Conservation (phyloP, 2,329 filamentous ascomycete species). For the Diaporthe helianthi region DNA sequence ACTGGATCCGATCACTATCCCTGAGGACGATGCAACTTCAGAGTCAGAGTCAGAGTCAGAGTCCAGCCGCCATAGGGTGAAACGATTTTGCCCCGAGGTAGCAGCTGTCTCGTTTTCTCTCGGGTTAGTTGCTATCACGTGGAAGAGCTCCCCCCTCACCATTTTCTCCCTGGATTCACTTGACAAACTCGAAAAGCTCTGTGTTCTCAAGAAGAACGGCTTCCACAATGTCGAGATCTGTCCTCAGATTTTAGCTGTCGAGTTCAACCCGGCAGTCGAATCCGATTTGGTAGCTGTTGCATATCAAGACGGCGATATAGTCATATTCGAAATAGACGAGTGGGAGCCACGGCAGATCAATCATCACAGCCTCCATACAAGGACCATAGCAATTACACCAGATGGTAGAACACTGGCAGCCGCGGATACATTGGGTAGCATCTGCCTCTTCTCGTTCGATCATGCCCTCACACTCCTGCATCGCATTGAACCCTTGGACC, state of each 20-base stretch:
- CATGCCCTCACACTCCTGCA: neutral
- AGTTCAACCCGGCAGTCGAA: neutral
- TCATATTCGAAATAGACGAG: neutral
- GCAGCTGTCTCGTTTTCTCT: neutral
- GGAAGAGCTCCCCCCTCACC: neutral
- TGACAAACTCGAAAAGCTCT: neutral
- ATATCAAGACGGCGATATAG: neutral
- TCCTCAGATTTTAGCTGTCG: neutral
- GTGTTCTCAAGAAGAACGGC: neutral
- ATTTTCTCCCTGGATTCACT: neutral
- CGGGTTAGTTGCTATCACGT: neutral
- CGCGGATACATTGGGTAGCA: neutral
- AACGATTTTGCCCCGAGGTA: neutral
- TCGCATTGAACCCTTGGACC: neutral
- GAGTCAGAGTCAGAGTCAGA: neutral
- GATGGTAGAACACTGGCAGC: neutral
- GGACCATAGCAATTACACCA: neutral
- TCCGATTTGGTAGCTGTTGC: neutral
- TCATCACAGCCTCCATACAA: fast-evolving
- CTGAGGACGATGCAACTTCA: neutral
- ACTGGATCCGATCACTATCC: neutral
- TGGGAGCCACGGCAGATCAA: neutral
- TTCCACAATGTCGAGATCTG: neutral
- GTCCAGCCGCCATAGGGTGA: neutral
- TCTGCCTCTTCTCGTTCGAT: neutral